phyloP scores from a whole-genome alignment of 805 yeast genomes.

The Schizosaccharomyces cryophilus region DNA sequence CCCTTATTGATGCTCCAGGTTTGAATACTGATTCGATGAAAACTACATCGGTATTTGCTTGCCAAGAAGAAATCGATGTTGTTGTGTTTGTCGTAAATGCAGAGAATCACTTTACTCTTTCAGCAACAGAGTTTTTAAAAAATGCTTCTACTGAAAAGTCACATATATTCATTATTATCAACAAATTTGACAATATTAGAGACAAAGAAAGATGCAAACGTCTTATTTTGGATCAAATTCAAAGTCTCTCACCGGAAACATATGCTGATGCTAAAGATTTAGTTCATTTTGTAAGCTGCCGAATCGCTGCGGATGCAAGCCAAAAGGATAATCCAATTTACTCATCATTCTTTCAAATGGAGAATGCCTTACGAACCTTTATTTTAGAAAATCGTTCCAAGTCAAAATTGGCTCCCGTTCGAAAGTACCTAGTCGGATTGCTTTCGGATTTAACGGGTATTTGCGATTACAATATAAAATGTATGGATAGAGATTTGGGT shows the following conservation, averaged over 20 bases:
- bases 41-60: slow-evolving; percentile 80
- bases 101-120: slow-evolving; percentile 80
- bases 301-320: slow-evolving; percentile 10
- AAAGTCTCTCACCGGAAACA: slow-evolving; percentile 69
- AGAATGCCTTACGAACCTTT: slow-evolving; percentile 62
- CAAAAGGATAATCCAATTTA: slow-evolving; percentile 9
- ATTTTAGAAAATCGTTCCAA: slow-evolving; percentile 69
- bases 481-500: slow-evolving; percentile 26
- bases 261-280: slow-evolving; percentile 70
- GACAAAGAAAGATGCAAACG: slow-evolving; percentile 59
- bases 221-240: slow-evolving; percentile 63
- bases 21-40: slow-evolving; percentile 77
- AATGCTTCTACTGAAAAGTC: slow-evolving; percentile 80
- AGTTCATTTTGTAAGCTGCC: slow-evolving; percentile 66
- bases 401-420: slow-evolving; percentile 80
- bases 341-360: slow-evolving; percentile 47
- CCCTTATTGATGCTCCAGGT: slow-evolving; percentile 93
- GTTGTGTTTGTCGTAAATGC: slow-evolving; percentile 92
- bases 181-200: slow-evolving; percentile 64
- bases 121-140: slow-evolving; percentile 80
- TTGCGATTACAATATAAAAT: slow-evolving; percentile 35
- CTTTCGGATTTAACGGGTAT: slow-evolving; percentile 38
- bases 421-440: slow-evolving; percentile 53
- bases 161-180: slow-evolving; percentile 79
- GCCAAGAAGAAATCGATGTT: slow-evolving; percentile 91